Conservation (phyloP, 441 rosid species). For the Gossypium laxum region DNA sequence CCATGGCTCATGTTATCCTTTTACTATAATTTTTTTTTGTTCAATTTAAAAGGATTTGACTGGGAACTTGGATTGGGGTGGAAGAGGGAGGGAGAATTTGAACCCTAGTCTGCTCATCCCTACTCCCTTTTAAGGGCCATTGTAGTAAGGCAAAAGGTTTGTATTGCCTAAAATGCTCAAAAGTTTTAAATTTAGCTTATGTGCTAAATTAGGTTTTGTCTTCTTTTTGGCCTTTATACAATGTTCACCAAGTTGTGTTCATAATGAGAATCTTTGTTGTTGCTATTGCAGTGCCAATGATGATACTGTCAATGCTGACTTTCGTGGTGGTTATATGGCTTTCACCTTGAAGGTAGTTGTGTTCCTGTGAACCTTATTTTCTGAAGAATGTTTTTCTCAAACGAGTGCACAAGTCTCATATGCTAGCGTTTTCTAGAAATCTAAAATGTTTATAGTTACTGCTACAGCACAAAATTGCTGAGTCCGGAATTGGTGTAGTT, state of each 20-base stretch:
- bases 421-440: neutral
- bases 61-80: neutral
- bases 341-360: constrained; percentile 63
- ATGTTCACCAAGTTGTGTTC: constrained; percentile 10
- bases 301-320: constrained; percentile 44
- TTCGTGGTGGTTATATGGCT: constrained; percentile 74
- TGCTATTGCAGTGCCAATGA: constrained; percentile 55
- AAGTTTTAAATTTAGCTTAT: neutral
- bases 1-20: neutral
- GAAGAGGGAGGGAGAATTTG: constrained; percentile 2
- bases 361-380: constrained; percentile 14
- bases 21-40: neutral
- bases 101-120: neutral
- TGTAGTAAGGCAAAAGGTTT: neutral
- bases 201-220: constrained; percentile 4
- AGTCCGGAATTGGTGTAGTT: neutral
- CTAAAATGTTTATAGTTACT: neutral
- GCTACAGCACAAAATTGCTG: neutral
- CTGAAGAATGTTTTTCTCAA: neutral
- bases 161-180: neutral
- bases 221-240: neutral
- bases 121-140: neutral
- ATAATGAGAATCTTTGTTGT: constrained; percentile 20
- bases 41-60: neutral
- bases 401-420: neutral